A percentile compares a stretch with the other conserved stretches of the same genome.
Evolutionary conservation across 306 rosid genomes (phyloP).

Genomic region (Macrotyloma uniflorum): DNA sequence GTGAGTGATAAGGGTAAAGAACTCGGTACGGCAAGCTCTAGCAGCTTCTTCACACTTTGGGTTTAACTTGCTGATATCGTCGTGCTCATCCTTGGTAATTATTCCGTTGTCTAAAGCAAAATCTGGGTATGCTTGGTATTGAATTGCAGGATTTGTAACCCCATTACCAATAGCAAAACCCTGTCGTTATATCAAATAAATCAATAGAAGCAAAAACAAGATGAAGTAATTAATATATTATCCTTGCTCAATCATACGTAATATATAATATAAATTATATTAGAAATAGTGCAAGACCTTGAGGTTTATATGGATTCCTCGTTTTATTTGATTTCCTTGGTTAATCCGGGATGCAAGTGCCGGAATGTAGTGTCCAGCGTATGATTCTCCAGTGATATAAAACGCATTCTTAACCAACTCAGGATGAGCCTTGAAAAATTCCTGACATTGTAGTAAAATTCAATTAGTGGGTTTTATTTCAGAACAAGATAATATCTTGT

Average conservation of each 20-base stretch:
- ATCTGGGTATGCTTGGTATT: slow-evolving; percentile 74
- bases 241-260: not conserved
- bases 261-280: not conserved
- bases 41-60: slow-evolving; percentile 56
- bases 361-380: slow-evolving; percentile 93
- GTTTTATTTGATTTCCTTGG: slow-evolving; percentile 68
- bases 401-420: slow-evolving; percentile 72
- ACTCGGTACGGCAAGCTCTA: slow-evolving; percentile 56
- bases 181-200: slow-evolving; percentile 41
- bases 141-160: slow-evolving; percentile 74
- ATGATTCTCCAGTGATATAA: slow-evolving; percentile 93
- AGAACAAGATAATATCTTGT: not conserved
- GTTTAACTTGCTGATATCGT: slow-evolving; percentile 44
- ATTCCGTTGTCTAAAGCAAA: slow-evolving; percentile 67
- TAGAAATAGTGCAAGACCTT: slow-evolving; percentile 49
- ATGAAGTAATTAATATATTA: not conserved
- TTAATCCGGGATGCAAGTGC: slow-evolving; percentile 84
- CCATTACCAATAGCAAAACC: slow-evolving; percentile 95
- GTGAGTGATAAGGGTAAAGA: not conserved
- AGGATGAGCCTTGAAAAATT: slow-evolving; percentile 68
- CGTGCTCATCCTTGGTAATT: slow-evolving; percentile 50
- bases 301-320: slow-evolving; percentile 70
- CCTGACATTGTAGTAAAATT: slow-evolving; percentile 44
- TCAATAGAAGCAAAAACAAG: not conserved
- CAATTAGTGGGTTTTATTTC: not conserved